Evolutionary conservation across 2,329 filamentous ascomycete genomes (phyloP).

Genomic region (Cercospora sp.): DNA sequence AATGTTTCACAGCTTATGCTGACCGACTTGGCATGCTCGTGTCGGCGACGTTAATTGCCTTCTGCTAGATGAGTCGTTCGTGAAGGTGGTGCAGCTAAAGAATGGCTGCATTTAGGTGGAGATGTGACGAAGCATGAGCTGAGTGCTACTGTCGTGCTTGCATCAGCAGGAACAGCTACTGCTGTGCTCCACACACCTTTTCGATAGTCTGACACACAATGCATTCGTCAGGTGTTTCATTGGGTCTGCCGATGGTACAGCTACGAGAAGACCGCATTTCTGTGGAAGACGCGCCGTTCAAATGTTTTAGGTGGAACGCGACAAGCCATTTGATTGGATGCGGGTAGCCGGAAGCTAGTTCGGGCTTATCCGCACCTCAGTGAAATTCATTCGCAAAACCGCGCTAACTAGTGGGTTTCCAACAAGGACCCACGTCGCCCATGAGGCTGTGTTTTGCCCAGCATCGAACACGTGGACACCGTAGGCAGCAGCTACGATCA

Average conservation of each 20-base stretch:
- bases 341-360: background rate
- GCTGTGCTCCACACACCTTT: background rate
- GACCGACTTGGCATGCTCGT: background rate
- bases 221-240: background rate
- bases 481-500: background rate
- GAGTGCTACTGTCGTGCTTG: background rate
- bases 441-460: background rate
- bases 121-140: slow-evolving; percentile 1
- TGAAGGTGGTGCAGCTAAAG: background rate
- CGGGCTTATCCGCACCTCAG: background rate
- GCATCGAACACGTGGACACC: background rate
- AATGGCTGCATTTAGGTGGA: background rate
- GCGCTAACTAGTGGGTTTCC: too few species aligned
- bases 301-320: background rate
- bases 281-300: background rate
- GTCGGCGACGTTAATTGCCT: background rate
- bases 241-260: background rate
- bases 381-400: too few species aligned
- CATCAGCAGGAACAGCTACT: background rate
- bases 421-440: background rate
- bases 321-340: background rate
- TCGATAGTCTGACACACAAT: background rate
- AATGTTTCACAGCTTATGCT: background rate
- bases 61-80: background rate
- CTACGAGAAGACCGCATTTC: background rate